Evolutionary conservation across 768 basidiomycete species (phyloP).

Genomic region (Tulasnella sp.): DNA sequence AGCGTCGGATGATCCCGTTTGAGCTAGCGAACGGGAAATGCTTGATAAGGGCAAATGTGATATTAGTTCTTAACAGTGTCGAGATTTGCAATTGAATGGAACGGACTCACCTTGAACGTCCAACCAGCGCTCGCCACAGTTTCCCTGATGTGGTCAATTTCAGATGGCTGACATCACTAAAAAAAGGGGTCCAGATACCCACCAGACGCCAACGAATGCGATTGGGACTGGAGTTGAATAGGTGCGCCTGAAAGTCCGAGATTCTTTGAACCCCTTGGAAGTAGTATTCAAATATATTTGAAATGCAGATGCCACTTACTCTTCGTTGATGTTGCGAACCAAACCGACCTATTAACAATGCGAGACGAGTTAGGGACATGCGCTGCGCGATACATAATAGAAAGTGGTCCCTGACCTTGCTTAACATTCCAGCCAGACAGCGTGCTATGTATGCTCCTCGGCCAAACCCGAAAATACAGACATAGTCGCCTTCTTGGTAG

Average conservation of each 20-base stretch:
- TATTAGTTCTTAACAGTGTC: neutral
- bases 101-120: neutral
- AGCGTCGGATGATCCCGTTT: constrained; percentile 32
- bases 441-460: constrained; percentile 32
- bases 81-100: neutral
- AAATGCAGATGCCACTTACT: constrained; percentile 21
- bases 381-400: neutral
- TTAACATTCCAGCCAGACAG: constrained; percentile 31
- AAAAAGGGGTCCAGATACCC: neutral
- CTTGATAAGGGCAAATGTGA: constrained; percentile 12
- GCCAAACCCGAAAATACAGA: constrained; percentile 32
- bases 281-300: constrained; percentile 21
- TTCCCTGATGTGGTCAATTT: constrained; percentile 27
- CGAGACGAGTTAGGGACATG: neutral
- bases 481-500: constrained; percentile 24
- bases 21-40: constrained; percentile 35
- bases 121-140: constrained; percentile 33
- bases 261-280: constrained; percentile 17
- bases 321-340: constrained; percentile 18
- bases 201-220: constrained; percentile 35
- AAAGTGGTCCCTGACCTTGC: constrained; percentile 21
- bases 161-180: neutral
- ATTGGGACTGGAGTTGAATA: constrained; percentile 32
- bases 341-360: constrained; percentile 24
- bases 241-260: constrained; percentile 32